A percentile compares a stretch with the other conserved stretches of the same genome.
Conservation (phyloP, 139 green algal species). For the Chlamydomonas urium region DNA sequence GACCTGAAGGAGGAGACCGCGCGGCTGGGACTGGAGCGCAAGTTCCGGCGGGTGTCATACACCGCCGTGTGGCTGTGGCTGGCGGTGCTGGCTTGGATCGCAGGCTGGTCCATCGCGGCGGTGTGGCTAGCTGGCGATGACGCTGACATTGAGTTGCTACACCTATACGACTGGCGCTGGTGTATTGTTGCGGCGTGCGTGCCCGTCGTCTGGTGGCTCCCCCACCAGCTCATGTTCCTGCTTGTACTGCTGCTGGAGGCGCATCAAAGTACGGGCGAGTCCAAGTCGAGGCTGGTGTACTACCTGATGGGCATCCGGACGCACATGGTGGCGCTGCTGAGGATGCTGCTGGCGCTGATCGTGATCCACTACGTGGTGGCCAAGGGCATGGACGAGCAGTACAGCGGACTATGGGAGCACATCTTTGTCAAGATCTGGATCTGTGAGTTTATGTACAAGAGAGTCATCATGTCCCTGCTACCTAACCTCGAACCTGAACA, state of each 20-base stretch:
- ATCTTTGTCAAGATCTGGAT: too few relatives aligned
- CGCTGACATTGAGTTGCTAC: not conserved
- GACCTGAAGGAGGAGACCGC: too few relatives aligned
- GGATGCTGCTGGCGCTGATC: not conserved
- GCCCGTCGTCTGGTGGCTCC: not conserved
- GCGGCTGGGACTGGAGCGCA: too few relatives aligned
- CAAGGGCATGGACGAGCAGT: not conserved
- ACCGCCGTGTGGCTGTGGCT: not conserved
- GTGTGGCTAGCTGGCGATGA: not conserved
- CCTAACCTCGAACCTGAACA: too few relatives aligned
- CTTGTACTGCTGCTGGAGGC: not conserved
- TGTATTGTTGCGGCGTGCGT: not conserved
- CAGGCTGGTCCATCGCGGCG: not conserved
- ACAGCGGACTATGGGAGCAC: too few relatives aligned
- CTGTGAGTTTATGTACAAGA: too few relatives aligned
- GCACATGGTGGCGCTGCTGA: not conserved
- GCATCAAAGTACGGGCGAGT: not conserved
- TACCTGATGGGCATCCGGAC: not conserved
- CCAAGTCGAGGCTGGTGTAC: constrained; percentile 3
- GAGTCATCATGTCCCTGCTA: too few relatives aligned
- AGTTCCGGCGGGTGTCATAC: not conserved
- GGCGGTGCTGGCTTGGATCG: not conserved
- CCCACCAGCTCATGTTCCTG: not conserved
- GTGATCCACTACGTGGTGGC: not conserved
- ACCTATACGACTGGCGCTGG: not conserved